Base-by-base conservation (phyloP, 2,329 filamentous ascomycete genomes). In the Apiospora saccharicola region DNA sequence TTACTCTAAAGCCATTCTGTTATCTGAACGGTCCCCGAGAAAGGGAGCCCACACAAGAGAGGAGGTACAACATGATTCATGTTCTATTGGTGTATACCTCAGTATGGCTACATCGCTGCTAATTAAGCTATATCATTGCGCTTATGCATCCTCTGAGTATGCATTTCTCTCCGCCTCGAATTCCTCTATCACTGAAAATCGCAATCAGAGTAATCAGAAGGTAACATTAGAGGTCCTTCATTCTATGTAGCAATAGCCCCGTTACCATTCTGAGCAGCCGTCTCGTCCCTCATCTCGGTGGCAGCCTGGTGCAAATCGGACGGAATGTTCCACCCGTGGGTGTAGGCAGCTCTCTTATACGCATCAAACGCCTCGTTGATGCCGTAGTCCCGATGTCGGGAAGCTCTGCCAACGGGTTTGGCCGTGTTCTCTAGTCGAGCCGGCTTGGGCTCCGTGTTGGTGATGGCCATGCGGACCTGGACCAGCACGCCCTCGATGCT, bases 401-500 rank as follows among this genome's bases (percentile, higher is more conserved):
- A n/a, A 6, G 46, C 46, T 49, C 6, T 10, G 19, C 34, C 19
- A 44, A 34, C 67, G 14, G 12, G 46, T n/a, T 24, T 8, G 43
- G n/a, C 7, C 47, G 64, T 2, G 51, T 4, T 73, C 24, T 87
- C 85, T 16, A 98, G 83, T n/a, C 93, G 88, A 22, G 94, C 95
- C 0, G 94, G 94, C 57, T 81, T 83, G 0, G 92, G 93, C 0
- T 96, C 92, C 0, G 84, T 83, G 68, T 88, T 92, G 71, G 86
- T 90, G 19, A 98, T 89, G 0, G 94, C 94, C 83, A 97, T 83
- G 30, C 93, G 91, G 34, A 98, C 91, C 80, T 97, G 93, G 37
- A 97, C 80, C 19, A 98, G 83, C 3, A 98, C 91, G 70, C 90
- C 92, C 79, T 98, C 95, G 75, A 98, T 91, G 24, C 89, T 90